Evolutionary conservation across 805 yeast species (phyloP), one percentile per base, ranked within the genome.

Genomic region (Helenozyma baotianmanensis): DNA sequence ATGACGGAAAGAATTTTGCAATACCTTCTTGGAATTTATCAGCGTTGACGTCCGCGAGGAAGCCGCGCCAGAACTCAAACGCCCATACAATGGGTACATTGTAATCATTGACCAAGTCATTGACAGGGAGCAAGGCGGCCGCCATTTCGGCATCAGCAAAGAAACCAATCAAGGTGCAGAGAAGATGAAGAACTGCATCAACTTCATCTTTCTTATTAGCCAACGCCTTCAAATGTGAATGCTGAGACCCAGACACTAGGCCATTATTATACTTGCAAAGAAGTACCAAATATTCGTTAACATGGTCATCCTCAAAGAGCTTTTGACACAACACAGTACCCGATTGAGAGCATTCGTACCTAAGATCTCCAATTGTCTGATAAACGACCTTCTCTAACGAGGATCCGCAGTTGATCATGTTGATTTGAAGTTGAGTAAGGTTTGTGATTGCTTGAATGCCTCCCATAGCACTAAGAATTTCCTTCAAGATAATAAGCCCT

Each of bases 391-490:
- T 61, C 35, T 73, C 75, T 36, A 88, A 54, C n/a, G 75, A 60
- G 1, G 67, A 56, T 2, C 82, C 88, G 22, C 84, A 74, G 40
- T 80, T 81, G 23, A 87, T 58, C 60, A 78, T 67, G 29, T 75
- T 66, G 17, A 87, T 70, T 50, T 84, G 95, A 14, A 66, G 65
- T 4, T 71, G 56, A 0, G 87, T 80, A 21, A 88, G 64, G 47
- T 88, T 84, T 9, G 80, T 68, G 21, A 76, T 72, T 25, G 79
- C 70, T 42, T 78, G 80, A 25, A 89, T 74, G 9, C 97, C 97
- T 21, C 89, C 85, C 80, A 86, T 85, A 9, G 77, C 66, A 11
- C 69, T 58, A 9, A 88, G 56, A 21, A 88, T 60, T 37, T 86
- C 90, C 39, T 74, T 74, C 25, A 89, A 56, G 11, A 90, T 68